Conservation (phyloP, 257 asterid species). For the Pogostemon cablin region DNA sequence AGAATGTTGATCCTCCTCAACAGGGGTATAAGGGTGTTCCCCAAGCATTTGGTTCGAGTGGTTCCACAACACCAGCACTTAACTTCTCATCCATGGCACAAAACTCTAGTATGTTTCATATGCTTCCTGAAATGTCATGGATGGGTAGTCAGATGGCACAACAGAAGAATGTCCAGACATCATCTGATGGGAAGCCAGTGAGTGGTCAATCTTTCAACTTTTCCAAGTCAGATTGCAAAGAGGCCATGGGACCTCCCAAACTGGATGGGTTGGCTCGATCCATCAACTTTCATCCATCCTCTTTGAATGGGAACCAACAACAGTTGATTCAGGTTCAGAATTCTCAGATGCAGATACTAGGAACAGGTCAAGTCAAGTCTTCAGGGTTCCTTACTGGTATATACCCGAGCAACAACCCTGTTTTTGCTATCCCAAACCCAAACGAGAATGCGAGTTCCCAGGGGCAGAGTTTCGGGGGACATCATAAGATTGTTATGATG, state of each 20-base stretch:
- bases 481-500: conserved; percentile 30
- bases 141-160: conserved; percentile 40
- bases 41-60: conserved; percentile 43
- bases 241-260: conserved; percentile 37
- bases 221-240: conserved; percentile 32
- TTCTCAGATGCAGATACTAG: conserved; percentile 40
- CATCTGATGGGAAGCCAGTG: conserved; percentile 42
- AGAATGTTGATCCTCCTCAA: conserved; percentile 39
- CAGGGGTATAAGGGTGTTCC: conserved; percentile 42
- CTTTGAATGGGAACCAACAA: conserved; percentile 32
- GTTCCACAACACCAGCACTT: conserved; percentile 36
- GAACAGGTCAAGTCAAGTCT: conserved; percentile 31
- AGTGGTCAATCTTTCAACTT: conserved; percentile 29
- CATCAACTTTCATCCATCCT: conserved; percentile 33
- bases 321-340: conserved; percentile 41
- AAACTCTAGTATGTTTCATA: conserved; percentile 40
- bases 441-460: conserved; percentile 41
- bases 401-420: conserved; percentile 18
- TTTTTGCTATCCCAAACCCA: conserved; percentile 27
- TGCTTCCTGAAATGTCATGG: conserved; percentile 49
- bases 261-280: conserved; percentile 39
- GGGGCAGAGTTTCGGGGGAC: conserved; percentile 36
- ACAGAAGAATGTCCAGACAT: conserved; percentile 38
- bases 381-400: conserved; percentile 27
- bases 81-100: conserved; percentile 44